These are phyloP conservation scores for Kalmanozyma brasiliensis DNA, from an alignment of 1,284 basidiomycete species.

Conservation along the genomic window DNA sequence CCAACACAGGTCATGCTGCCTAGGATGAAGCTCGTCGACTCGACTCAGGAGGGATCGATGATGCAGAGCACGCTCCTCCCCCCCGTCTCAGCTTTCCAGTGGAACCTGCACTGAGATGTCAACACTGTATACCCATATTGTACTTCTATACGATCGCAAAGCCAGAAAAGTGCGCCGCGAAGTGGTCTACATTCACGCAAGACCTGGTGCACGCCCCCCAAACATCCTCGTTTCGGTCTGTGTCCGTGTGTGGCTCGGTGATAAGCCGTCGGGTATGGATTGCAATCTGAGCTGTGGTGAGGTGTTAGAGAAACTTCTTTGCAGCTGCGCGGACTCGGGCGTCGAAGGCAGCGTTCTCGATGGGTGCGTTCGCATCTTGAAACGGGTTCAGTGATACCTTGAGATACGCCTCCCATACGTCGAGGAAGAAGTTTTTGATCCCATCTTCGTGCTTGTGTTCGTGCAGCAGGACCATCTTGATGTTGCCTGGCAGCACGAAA, in stretches of 20 bases:
- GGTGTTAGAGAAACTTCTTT: slow-evolving; percentile 54
- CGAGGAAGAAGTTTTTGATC: slow-evolving; percentile 64
- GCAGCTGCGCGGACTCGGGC: slow-evolving; percentile 56
- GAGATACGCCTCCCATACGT: slow-evolving; percentile 64
- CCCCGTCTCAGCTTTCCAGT: not conserved
- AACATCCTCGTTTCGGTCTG: not conserved
- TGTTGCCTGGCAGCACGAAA: slow-evolving; percentile 59
- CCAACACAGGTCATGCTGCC: no score
- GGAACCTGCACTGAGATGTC: no score
- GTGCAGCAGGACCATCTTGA: slow-evolving; percentile 65
- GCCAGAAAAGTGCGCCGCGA: not conserved
- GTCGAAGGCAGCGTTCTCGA: slow-evolving; percentile 56
- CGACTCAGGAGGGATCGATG: no score
- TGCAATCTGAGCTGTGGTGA: no score
- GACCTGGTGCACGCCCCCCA: slow-evolving; percentile 2
- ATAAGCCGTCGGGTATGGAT: not conserved
- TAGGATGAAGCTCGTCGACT: no score
- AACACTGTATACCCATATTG: no score
- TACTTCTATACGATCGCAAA: no score
- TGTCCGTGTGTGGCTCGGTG: slow-evolving; percentile 4
- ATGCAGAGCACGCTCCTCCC: not conserved
- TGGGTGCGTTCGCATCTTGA: slow-evolving; percentile 59
- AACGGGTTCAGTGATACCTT: slow-evolving; percentile 64
- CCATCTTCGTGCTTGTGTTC: slow-evolving; percentile 67
- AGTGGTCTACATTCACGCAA: slow-evolving; percentile 16